phyloP scores from a whole-genome alignment of 108 stramenopile species.

The Stephanodiscus minutulus region DNA sequence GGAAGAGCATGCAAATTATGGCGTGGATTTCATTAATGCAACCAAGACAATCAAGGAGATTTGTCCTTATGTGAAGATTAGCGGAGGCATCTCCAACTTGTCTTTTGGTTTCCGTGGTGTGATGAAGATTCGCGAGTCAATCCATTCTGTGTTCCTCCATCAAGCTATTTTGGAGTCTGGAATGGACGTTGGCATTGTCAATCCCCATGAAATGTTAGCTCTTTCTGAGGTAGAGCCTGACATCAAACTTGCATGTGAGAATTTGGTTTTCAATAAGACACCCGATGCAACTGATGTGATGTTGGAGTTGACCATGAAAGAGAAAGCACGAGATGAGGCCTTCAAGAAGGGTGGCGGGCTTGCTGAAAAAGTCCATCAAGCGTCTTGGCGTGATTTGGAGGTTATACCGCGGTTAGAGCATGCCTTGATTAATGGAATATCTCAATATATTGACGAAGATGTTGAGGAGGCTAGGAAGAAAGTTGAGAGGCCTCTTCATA shows the following conservation, averaged over 20 bases:
- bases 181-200: conserved; percentile 99
- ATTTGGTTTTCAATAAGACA: conserved; percentile 85
- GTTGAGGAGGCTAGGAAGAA: conserved; percentile 87
- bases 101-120: conserved; percentile 98
- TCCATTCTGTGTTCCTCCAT: conserved; percentile 97
- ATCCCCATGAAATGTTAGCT: conserved; percentile 92
- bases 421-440: conserved; percentile 97
- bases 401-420: conserved; percentile 94
- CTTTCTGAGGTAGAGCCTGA: conserved; percentile 88
- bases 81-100: conserved; percentile 98
- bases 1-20: conserved; percentile 98
- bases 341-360: conserved; percentile 80
- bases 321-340: conserved; percentile 81
- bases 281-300: conserved; percentile 93
- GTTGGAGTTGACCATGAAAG: conserved; percentile 87
- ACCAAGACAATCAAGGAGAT: conserved; percentile 92
- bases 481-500: conserved; percentile 85
- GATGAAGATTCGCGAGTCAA: conserved; percentile 97
- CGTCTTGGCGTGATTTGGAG: conserved; percentile 85
- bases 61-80: conserved; percentile 96
- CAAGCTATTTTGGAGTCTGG: conserved; percentile 93
- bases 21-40: conserved; percentile 98
- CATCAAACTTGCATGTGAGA: conserved; percentile 80
- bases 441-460: conserved; percentile 89
- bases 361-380: conserved; percentile 63